Percentiles rank a stretch among this genome's conserved stretches.
These are phyloP conservation scores for Bipolaris zeicola DNA, from an alignment of 2,329 filamentous ascomycete genomes.

Conservation along the genomic window DNA sequence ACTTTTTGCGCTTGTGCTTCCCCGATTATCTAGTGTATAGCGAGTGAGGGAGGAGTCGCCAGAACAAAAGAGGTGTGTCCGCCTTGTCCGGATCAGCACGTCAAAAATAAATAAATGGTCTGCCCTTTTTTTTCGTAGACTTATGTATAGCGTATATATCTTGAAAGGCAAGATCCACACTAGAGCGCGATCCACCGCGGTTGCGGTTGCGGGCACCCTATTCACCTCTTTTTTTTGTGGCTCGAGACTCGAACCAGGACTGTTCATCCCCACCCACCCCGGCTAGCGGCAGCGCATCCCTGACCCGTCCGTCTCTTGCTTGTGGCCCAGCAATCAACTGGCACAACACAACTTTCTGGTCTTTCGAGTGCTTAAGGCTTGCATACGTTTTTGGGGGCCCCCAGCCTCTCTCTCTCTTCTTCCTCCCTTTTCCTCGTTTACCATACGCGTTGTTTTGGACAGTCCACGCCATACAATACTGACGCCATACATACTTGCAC, in stretches of 20 bases:
- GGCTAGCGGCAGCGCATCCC: constrained; percentile 25
- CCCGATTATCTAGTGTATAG: too few species aligned
- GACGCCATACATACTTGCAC: too few species aligned
- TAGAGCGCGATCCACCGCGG: too few species aligned
- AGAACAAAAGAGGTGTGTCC: too few species aligned
- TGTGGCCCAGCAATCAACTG: constrained; percentile 20
- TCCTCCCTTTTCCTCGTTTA: constrained; percentile 3
- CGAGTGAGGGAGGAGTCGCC: too few species aligned
- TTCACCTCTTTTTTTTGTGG: not conserved
- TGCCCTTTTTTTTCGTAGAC: too few species aligned
- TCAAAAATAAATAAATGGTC: too few species aligned
- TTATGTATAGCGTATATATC: too few species aligned
- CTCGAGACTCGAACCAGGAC: constrained; percentile 7
- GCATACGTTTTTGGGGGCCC: constrained; percentile 4
- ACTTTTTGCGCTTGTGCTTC: not conserved
- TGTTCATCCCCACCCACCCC: not conserved
- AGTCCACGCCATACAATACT: not conserved
- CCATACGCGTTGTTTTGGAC: not conserved
- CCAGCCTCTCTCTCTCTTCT: constrained; percentile 3
- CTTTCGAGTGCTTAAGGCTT: constrained; percentile 3
- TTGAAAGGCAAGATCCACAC: too few species aligned
- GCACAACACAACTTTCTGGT: constrained; percentile 23
- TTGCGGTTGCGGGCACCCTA: too few species aligned
- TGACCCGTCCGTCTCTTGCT: constrained; percentile 2
- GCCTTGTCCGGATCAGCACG: too few species aligned